Base-by-base conservation (phyloP, 2,329 filamentous ascomycete genomes). In the Monosporascus sp. region DNA sequence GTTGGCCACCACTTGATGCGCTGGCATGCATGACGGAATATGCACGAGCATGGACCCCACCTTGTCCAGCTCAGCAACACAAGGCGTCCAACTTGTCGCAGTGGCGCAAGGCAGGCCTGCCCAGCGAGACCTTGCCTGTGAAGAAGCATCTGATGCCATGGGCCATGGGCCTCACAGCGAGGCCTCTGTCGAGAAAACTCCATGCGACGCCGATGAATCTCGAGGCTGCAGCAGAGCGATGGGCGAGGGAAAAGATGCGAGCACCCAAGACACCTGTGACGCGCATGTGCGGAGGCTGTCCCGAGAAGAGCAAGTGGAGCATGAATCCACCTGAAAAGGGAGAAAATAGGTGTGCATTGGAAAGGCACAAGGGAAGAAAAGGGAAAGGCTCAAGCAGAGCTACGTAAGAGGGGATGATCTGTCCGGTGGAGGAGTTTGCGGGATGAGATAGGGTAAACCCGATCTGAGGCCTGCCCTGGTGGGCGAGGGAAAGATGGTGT, bases 21-120 rank as follows among this genome's bases (percentile, higher is more conserved):
- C 69, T 78, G 75, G 75, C 78, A 80, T 81, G 78, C 78, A 81
- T 80, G 76, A 79, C 76, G 76, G 76, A 75, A 78, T 74, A 76
- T 80, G 79, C 77, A 80, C 67, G 70, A 74, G 68, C 70, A 67
- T 70, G 71, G 43, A 71, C 67, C 70, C 70, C 64, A 73, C 72
- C 70, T 65, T 65, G 69, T 68, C 66, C 72, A 74, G 67, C 70
- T 69, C 73, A 73, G 70, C 70, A 61, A 46, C 60, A 63, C 56
- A 58, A 54, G 55, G 64, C 59, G 60, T 63, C 60, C 58, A 62
- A 63, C 59, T 63, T 59, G 57, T 63, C 58, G 61, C 60, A 58
- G 64, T 66, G 64, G 64, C 64, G 64, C 64, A 67, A 61, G 61
- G 65, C 64, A 65, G 58, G 60, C 54, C 58, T 62, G 60, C 61